Evolutionary conservation across 2,329 filamentous ascomycete species (phyloP), one percentile per base, ranked within the genome.

Genomic region (Verticillium longisporum): DNA sequence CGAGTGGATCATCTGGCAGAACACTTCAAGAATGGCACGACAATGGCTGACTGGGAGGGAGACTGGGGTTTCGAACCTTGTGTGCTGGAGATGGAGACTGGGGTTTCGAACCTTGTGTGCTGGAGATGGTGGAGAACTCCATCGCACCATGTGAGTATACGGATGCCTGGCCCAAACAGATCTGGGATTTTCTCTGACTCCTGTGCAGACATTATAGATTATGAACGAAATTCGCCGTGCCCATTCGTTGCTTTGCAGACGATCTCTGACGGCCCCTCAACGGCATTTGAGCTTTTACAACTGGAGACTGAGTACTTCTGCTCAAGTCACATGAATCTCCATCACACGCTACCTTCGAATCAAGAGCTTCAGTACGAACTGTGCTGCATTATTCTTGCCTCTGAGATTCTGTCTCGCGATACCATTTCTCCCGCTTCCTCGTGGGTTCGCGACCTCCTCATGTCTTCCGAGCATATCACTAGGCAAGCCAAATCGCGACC

Each of bases 1-100:
- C 78, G 86, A 68, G 77, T 83, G n/a, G 85, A 88, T 66, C 86
- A 88, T 68, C 73, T 88, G 50, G 85, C 86, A n/a, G 84, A 87
- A 64, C 86, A 88, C 72, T 88, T 88, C 77, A 88, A 87, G 73
- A 82, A 78, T 26, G 85, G 86, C 74, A 83, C 81, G 64, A 84
- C 82, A 67, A 88, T 88, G 85, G 83, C 82, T 64, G 83, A 88
- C 71, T 88, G 86, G 86, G 85, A 87, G 77, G 86, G 86, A 75
- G 85, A 86, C 72, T 88, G 85, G 85, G 86, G 86, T 77, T 88
- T 88, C 64, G 85, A 88, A 60, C 75, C 76, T 33, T 80, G 83
- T 36, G 80, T 88, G 50, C 75, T 86, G 66, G 78, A 85, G 64
- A 82, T 87, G 86, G 86, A 75, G 85, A 86, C 72, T 88, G 85